Evolutionary conservation across 495 filamentous ascomycete species (phyloP), one percentile per base, ranked within the genome.

Genomic region (Penicillium soppii): DNA sequence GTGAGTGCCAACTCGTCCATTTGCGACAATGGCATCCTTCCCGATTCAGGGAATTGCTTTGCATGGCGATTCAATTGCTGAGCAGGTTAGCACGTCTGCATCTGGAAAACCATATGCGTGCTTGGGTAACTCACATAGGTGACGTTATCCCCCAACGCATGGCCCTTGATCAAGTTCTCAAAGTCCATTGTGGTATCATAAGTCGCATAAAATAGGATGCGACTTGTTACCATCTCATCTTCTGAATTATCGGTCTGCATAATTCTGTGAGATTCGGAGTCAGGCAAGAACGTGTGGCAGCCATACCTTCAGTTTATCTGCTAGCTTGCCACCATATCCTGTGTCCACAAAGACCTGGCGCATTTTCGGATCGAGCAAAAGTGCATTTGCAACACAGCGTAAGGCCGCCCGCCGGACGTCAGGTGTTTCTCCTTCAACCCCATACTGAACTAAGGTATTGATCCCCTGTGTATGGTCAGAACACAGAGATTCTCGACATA

Each of bases 121-220:
- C n/a, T n/a, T n/a, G n/a, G n/a, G n/a, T n/a, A 9, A 51, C 67
- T 49, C 62, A 85, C 82, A 54, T 76, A 61, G 56, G 82, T 80
- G 45, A 97, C 81, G 53, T 78, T 82, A 12, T 88, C 83, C 3
- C 83, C 88, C 4, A 97, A 70, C 5, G 79, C 71, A 62, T 92
- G 70, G 20, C 91, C 62, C 26, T 87, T 80, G 47, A 96, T 81
- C 2, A 96, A 78, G 0, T 74, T 67, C 22, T 79, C 71, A 43
- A 94, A 84, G 54, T 91, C 74, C 42, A 88, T 60, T 4, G 78
- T 82, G 5, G 91, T 91, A 23, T 83, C 80, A 58, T 97, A 97
- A 0, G 94, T 97, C 10, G 86, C 81, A 2, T 97, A 73, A 52
- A 97, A 91, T 7, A 97, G 70, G 17, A 98, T 86, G 26, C 94